Conservation (phyloP, 163 green algal genomes). For the Chloromonas sp. region DNA sequence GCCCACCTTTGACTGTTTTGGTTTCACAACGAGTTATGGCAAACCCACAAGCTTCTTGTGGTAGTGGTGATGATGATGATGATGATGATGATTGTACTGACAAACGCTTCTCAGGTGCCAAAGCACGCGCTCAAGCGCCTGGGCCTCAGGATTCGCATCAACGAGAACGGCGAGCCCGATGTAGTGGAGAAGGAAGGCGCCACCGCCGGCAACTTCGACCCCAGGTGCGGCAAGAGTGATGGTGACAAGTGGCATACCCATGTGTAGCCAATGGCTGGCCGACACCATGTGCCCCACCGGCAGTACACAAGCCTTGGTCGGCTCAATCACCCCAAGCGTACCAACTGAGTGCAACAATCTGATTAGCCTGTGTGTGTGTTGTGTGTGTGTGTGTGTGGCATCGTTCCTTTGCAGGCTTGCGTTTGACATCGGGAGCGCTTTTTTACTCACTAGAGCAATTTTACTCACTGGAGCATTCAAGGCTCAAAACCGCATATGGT, state of each 20-base stretch:
- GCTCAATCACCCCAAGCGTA: too few species aligned
- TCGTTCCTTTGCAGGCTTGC: not conserved
- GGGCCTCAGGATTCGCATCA: slow-evolving; percentile 4
- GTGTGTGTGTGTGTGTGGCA: not conserved
- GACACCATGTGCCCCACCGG: too few species aligned
- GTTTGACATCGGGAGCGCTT: too few species aligned
- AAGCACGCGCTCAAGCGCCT: slow-evolving; percentile 16
- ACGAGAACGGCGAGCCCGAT: slow-evolving; percentile 29
- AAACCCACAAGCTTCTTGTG: too few species aligned
- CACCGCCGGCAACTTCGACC: not conserved
- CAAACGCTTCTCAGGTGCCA: not conserved
- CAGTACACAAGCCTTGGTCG: too few species aligned
- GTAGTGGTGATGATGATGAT: not conserved
- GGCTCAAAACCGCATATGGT: too few species aligned
- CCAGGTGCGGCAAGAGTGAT: not conserved
- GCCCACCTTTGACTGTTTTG: too few species aligned
- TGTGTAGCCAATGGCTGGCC: not conserved
- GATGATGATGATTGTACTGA: too few species aligned
- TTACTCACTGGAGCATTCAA: too few species aligned
- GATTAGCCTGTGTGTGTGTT: not conserved
- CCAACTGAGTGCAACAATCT: too few species aligned
- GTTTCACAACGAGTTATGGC: too few species aligned
- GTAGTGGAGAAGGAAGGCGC: slow-evolving; percentile 21
- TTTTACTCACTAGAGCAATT: too few species aligned
- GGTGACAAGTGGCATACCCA: not conserved